These are phyloP conservation scores for Epicoccum sorghinum DNA, from an alignment of 2,329 filamentous ascomycete genomes.

Conservation along the genomic window DNA sequence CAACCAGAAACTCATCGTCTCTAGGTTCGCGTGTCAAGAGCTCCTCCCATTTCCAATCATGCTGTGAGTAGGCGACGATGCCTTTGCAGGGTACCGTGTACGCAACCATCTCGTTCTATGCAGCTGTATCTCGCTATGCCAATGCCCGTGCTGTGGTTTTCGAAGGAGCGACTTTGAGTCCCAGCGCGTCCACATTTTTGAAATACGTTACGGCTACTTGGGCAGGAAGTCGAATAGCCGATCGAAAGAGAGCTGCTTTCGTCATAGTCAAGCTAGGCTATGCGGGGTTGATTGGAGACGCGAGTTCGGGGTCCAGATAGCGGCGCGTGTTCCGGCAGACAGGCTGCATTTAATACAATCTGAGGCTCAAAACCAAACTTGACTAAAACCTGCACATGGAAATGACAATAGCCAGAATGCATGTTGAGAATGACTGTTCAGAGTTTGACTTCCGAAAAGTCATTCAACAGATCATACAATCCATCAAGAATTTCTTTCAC, in stretches of 20 bases:
- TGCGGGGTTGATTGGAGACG: conserved; percentile 9
- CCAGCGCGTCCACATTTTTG: not conserved
- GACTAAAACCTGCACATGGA: no score
- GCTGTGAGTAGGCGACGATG: conserved; percentile 23
- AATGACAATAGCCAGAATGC: no score
- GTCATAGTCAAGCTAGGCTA: conserved; percentile 10
- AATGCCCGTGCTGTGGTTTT: no score
- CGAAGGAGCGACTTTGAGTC: no score
- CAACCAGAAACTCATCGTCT: conserved; percentile 59
- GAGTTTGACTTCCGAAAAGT: no score
- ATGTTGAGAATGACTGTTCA: no score
- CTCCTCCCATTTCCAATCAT: conserved; percentile 22
- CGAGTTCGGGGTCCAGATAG: conserved; percentile 7
- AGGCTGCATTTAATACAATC: not conserved
- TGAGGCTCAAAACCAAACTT: not conserved
- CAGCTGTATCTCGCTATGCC: no score
- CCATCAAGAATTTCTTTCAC: no score
- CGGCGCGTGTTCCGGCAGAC: conserved; percentile 12
- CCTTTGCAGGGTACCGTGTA: conserved; percentile 23
- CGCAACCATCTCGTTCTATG: conserved; percentile 3
- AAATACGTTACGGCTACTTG: conserved; percentile 9
- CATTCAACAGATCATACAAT: no score
- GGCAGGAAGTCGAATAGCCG: conserved; percentile 14
- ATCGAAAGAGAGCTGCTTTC: conserved; percentile 3
- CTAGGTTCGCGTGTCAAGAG: conserved; percentile 35